Percentiles rank a stretch among this genome's conserved stretches.
Evolutionary conservation across 306 rosid genomes (phyloP).

Genomic region (Fragaria iinumae): DNA sequence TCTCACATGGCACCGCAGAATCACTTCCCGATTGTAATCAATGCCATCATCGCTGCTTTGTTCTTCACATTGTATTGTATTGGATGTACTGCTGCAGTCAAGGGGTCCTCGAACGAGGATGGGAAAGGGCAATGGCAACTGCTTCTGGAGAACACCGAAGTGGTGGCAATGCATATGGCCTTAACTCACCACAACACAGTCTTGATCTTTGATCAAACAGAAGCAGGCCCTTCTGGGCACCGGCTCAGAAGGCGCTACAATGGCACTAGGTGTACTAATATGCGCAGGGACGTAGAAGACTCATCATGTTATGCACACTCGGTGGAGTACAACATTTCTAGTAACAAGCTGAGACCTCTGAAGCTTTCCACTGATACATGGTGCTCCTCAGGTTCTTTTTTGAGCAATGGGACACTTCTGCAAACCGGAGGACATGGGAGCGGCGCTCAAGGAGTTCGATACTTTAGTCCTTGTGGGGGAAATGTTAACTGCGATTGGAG

Average conservation of each 20-base stretch:
- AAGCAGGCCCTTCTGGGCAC: slow-evolving; percentile 54
- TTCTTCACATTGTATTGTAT: slow-evolving; percentile 27
- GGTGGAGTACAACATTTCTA: slow-evolving; percentile 58
- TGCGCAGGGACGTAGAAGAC: slow-evolving; percentile 31
- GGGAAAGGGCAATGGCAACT: slow-evolving; percentile 66
- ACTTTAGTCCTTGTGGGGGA: slow-evolving; percentile 46
- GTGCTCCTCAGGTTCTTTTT: slow-evolving; percentile 82
- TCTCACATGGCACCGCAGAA: slow-evolving; percentile 21
- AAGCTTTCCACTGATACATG: slow-evolving; percentile 61
- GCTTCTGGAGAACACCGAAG: slow-evolving; percentile 52
- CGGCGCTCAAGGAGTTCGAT: slow-evolving; percentile 49
- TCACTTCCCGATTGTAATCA: slow-evolving; percentile 5
- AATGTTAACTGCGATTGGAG: slow-evolving; percentile 52
- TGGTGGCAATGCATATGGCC: slow-evolving; percentile 80
- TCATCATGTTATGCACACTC: slow-evolving; percentile 79
- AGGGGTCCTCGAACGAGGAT: neutral
- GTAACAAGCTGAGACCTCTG: slow-evolving; percentile 55
- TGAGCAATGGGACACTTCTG: slow-evolving; percentile 66
- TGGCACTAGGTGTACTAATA: slow-evolving; percentile 36
- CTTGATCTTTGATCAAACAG: slow-evolving; percentile 65
- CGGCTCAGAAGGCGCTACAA: slow-evolving; percentile 40
- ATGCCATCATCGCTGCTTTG: slow-evolving; percentile 19
- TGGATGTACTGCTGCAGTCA: slow-evolving; percentile 22
- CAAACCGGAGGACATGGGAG: slow-evolving; percentile 58
- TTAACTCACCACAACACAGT: slow-evolving; percentile 58